These are phyloP conservation scores for Gossypium gossypioides DNA, from an alignment of 441 rosid species.

Conservation along the genomic window DNA sequence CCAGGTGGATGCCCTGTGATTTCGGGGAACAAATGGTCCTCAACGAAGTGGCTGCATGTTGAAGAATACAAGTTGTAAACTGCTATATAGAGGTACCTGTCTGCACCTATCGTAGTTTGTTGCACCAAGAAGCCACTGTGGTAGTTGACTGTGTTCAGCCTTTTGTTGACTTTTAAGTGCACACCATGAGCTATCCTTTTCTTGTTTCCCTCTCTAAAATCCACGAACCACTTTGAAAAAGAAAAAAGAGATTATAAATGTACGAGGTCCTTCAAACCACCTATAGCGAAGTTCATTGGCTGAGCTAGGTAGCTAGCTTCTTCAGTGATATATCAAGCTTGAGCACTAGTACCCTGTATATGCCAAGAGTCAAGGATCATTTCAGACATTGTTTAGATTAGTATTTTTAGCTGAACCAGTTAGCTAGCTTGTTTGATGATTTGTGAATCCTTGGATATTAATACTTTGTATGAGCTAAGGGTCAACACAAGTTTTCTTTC, in stretches of 20 bases:
- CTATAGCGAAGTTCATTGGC: background rate
- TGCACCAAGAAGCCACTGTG: background rate
- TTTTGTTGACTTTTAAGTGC: background rate
- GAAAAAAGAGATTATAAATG: background rate
- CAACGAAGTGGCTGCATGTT: conserved; percentile 56
- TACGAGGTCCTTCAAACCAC: background rate
- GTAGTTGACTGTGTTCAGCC: background rate
- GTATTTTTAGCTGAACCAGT: background rate
- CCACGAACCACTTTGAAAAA: background rate
- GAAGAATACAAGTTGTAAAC: conserved; percentile 33
- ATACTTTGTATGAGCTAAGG: background rate
- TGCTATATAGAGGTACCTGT: conserved; percentile 21
- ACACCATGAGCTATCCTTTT: background rate
- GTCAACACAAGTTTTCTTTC: background rate
- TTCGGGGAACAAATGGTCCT: conserved; percentile 57
- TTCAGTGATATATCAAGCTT: background rate
- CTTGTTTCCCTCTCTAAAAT: background rate
- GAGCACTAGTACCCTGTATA: background rate
- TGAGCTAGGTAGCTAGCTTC: background rate
- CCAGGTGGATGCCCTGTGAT: conserved; percentile 60
- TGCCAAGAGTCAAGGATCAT: background rate
- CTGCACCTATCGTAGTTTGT: background rate
- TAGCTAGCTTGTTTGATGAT: background rate
- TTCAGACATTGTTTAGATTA: background rate
- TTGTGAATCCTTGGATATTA: background rate